Base-by-base conservation (phyloP, 148 eudicot genomes). In the Rhododendron williamsianum region DNA sequence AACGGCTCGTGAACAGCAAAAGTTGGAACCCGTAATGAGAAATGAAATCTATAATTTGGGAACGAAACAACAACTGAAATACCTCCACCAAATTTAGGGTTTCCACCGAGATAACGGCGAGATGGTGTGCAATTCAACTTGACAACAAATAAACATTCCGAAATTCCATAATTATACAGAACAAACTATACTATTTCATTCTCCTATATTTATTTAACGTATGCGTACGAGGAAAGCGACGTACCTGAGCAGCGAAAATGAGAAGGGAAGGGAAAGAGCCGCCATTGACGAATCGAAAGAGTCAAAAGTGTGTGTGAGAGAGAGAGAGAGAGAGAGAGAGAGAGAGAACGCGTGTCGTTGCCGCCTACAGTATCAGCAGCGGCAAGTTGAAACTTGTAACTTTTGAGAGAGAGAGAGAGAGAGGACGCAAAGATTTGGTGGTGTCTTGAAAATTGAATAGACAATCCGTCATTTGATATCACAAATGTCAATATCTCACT, bases 41-140 rank as follows among this genome's bases (percentile, higher is more conserved):
- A 11, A 13, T 9, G 46, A 81, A 56, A 35, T 81, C 27, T 4
- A 81, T 41, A 12, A 80, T 13, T 27, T 15, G 67, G 18, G 49
- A 81, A 30, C 48, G 7, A 58, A 36, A 81, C 45, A 19, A 2
- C 38, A 45, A 78, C 79, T 4, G 48, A 73, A 73, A 63, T 10
- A 27, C 77, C 69, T 52, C 71, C 54, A 73, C 30, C 19, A 83
- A 74, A 6, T 52, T 84, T 52, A 69, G 86, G 86, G 86, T 38
- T 76, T 56, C 63, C 63, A 36, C 38, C 81, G 16, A 38, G n/a
- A 38, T 23, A 23, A 67, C n/a, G 33, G 25, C 41, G 38, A 36
- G 60, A 77, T 63, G 15, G 38, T n/a, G 41, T 6, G 25, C 27
- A 60, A 60, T 38, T 36, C 73, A 67, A 81, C 25, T 49, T 30